phyloP scores from a whole-genome alignment of 345 rosid genomes.

The Dipteronia dyeriana region DNA sequence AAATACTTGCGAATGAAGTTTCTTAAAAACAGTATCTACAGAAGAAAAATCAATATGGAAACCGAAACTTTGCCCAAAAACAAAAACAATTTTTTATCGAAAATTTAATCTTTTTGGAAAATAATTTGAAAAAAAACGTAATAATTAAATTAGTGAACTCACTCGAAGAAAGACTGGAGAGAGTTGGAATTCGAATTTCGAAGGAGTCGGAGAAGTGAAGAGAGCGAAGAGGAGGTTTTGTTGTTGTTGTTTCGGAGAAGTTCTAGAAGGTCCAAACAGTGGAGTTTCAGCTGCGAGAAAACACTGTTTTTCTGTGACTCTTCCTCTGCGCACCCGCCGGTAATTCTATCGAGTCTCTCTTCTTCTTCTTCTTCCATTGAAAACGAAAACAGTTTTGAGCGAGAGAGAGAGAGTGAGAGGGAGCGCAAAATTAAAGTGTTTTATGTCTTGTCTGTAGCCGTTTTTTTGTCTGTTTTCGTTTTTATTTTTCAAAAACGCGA shows the following conservation, averaged over 20 bases:
- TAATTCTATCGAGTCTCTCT: slow-evolving; percentile 25
- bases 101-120: neutral
- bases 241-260: slow-evolving; percentile 60
- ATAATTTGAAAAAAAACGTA: neutral
- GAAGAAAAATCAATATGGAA: slow-evolving; percentile 63
- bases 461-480: too few relatives aligned
- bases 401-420: neutral
- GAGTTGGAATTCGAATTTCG: slow-evolving; percentile 44
- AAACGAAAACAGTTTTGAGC: neutral
- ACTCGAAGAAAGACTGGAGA: slow-evolving; percentile 89
- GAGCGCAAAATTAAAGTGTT: slow-evolving; percentile 6
- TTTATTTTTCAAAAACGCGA: too few relatives aligned
- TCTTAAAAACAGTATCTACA: slow-evolving; percentile 57
- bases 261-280: slow-evolving; percentile 67
- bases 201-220: slow-evolving; percentile 55
- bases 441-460: too few relatives aligned
- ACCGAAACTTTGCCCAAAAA: slow-evolving; percentile 76
- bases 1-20: slow-evolving; percentile 49
- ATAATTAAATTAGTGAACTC: neutral
- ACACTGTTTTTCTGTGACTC: slow-evolving; percentile 33
- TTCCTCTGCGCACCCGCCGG: slow-evolving; percentile 32
- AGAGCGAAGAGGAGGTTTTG: slow-evolving; percentile 41
- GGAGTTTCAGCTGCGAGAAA: slow-evolving; percentile 52
- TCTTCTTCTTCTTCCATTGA: slow-evolving; percentile 18
- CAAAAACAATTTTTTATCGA: neutral